A percentile compares a stretch with the other conserved stretches of the same genome.
phyloP scores from a whole-genome alignment of 2,329 filamentous ascomycete species.

The Pseudogymnoascus sp. region DNA sequence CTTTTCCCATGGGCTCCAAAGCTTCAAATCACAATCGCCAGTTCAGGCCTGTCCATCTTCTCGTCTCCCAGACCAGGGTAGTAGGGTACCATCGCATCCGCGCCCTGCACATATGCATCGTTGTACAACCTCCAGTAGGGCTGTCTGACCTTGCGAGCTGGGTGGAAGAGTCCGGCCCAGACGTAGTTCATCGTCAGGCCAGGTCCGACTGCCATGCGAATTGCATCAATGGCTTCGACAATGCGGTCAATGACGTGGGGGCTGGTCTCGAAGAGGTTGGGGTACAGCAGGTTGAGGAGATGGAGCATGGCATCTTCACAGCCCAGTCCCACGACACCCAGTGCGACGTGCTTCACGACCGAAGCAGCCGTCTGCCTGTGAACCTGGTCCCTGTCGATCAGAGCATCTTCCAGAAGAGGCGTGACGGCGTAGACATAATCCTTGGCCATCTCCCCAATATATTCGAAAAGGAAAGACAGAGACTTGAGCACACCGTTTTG shows the following conservation, averaged over 20 bases:
- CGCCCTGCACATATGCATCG: constrained; percentile 87
- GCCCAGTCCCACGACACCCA: constrained; percentile 93
- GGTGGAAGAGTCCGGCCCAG: constrained; percentile 96
- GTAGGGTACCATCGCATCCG: constrained; percentile 93
- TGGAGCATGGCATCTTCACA: constrained; percentile 99
- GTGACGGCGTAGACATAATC: constrained; percentile 99
- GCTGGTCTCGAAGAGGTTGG: constrained; percentile 95
- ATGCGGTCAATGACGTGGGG: constrained; percentile 98
- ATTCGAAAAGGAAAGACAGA: constrained; percentile 94
- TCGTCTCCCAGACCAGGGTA: constrained; percentile 84
- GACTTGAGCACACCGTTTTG: constrained; percentile 98
- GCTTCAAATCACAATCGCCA: constrained; percentile 68
- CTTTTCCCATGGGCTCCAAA: constrained; percentile 3
- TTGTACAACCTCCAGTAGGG: constrained; percentile 98
- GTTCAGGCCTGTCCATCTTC: constrained; percentile 66
- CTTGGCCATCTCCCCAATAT: constrained; percentile 99
- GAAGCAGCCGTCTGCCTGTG: constrained; percentile 94
- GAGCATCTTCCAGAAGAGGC: constrained; percentile 87
- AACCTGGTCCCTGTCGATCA: constrained; percentile 96
- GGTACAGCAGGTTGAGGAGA: constrained; percentile 89
- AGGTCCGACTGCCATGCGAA: constrained; percentile 85
- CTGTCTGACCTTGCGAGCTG: constrained; percentile 83
- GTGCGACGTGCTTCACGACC: constrained; percentile 94
- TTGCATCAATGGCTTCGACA: constrained; percentile 92
- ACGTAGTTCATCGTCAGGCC: constrained; percentile 96